Evolutionary conservation across 352 stramenopile species (phyloP).

Genomic region (Pythium plurisporium): DNA sequence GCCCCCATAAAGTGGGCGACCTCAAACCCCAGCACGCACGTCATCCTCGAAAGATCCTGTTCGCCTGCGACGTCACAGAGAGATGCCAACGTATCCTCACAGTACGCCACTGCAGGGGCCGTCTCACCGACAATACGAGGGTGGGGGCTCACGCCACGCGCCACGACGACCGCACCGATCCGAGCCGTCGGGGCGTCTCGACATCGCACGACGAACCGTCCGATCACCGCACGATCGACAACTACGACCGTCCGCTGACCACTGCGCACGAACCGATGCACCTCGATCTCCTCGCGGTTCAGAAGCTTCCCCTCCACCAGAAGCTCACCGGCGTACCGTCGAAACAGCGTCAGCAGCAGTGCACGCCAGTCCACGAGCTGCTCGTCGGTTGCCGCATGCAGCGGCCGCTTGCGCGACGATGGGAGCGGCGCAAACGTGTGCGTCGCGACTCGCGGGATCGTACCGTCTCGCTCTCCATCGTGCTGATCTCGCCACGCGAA

Average conservation of each 20-base stretch:
- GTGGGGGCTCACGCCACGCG: background rate
- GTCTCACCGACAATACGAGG: background rate
- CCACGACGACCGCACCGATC: constrained; percentile 5
- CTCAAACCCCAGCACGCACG: constrained; percentile 24
- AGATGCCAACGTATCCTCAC: background rate
- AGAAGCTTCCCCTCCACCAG: constrained; percentile 36
- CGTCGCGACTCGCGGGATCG: background rate
- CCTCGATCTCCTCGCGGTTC: constrained; percentile 40
- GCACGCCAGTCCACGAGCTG: constrained; percentile 8
- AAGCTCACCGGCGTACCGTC: constrained; percentile 26
- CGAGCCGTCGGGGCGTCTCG: constrained; percentile 5
- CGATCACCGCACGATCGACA: background rate
- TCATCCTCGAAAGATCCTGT: background rate
- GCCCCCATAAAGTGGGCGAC: background rate
- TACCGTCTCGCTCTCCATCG: background rate
- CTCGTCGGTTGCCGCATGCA: background rate
- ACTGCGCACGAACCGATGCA: constrained; percentile 18
- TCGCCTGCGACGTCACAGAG: background rate
- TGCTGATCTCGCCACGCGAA: background rate
- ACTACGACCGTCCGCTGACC: background rate
- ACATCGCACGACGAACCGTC: constrained; percentile 11
- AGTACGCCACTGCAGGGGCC: background rate
- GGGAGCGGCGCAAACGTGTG: constrained; percentile 1
- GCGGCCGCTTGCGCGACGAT: background rate
- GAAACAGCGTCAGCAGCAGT: constrained; percentile 23